Base-by-base conservation (phyloP, 73 alveolate species). In the Stentor roeselii region DNA sequence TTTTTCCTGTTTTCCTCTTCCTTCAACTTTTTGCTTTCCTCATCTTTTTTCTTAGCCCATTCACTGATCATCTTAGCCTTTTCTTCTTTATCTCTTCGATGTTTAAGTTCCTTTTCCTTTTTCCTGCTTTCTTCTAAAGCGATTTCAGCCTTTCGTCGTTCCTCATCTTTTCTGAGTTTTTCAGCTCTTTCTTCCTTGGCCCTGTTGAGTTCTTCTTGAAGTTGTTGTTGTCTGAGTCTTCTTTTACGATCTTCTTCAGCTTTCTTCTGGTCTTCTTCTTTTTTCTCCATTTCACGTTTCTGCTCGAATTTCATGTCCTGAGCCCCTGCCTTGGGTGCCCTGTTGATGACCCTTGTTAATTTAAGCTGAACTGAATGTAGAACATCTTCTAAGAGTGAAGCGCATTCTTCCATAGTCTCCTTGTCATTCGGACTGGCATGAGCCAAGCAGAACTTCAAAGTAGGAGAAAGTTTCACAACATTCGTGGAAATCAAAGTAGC, bases 181-280 rank as follows among this genome's bases (percentile, higher is more conserved):
- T 30, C 41, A 1, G 21, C 42, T 2, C 80, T 67, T 67, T 67
- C 80, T 67, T 21, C 80, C 34, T 67, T 67, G 41, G 80, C 80
- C 34, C 41, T 67, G 11, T 21, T 32, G 2, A 67, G n/a, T 67
- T 67, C 80, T 30, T 67, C 80, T 67, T 27, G 41, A 15, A 67
- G 41, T 40, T 21, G n/a, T 67, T 67, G 80, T 67, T 67, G 80
- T 32, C 80, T 67, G 27, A 67, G 21, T 67, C 34, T 67, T 67
- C 80, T 67, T 67, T 67, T 67, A 15, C 34, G 21, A 21, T 67
- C 80, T 21, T 21, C 37, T 40, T 67, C 80, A 21, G n/a, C 41
- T 2, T 67, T 67, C 41, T 67, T 67, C 14, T 67, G 21, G 11
- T 67, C 80, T 67, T 67, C 80, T 27, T 21, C 80, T 34, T 30